Evolutionary conservation across 345 rosid species (phyloP), one percentile per base, ranked within the genome.

Genomic region (Draba incana): DNA sequence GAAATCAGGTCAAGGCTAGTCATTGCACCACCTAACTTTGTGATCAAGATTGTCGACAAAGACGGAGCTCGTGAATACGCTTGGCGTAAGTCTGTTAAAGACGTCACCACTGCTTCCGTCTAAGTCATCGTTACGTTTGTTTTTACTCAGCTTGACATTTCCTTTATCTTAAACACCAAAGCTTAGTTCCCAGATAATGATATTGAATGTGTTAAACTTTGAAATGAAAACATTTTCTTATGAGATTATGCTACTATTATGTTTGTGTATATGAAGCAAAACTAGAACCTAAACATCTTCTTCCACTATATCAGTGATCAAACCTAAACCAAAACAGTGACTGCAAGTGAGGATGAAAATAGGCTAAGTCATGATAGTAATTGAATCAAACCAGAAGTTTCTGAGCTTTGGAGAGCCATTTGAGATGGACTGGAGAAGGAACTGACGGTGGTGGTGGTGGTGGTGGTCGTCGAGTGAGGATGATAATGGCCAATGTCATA

Each of bases 1-100:
- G 99, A 94, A 92, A 91, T 94, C 61, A 80, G 93, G 59, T 88
- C 95, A 31, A 89, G 97, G 76, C 84, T 94, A 50, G 97, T 88
- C 20, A 86, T 91, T 71, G 98, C 99, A 15, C 99, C 99, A 2
- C 96, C 90, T 2, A 94, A 91, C 84, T 94, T 91, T 69, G 88
- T 87, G 53, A 91, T 94, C 82, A 91, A 94, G 85, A 94, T 95
- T 4, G 97, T 95, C 0, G 99, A 95, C 81, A 85, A 92, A 70
- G 84, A 86, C 4, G 99, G 99, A 50, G 98, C 97, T 1, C 83
- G 96, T 68, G 90, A 79, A 57, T 82, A 84, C 27, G 97, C 83
- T 2, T 85, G 95, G 96, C 99, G 97, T 51, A 78, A 78, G 81
- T 86, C 98, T 42, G 82, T 91, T 27, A 80, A 84, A 75, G 92